These are phyloP conservation scores for Umbelopsis sp. DNA, from an alignment of 192 early-diverging fungal genomes.

Conservation along the genomic window DNA sequence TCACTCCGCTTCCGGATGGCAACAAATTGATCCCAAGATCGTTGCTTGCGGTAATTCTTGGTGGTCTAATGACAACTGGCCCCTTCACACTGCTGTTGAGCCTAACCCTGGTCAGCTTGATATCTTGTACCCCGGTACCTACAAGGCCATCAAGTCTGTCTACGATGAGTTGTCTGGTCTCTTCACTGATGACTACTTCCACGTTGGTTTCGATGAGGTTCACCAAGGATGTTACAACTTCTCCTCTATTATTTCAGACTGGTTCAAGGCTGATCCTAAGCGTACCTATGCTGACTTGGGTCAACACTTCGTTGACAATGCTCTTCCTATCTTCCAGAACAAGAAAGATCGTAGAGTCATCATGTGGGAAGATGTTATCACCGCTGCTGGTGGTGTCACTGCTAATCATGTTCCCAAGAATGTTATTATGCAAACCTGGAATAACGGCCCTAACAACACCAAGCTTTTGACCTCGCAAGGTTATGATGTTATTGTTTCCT, in stretches of 20 bases:
- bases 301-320: conserved; percentile 55
- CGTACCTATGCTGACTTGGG: conserved; percentile 35
- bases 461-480: conserved; percentile 59
- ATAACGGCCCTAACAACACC: conserved; percentile 50
- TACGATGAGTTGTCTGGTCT: conserved; percentile 59
- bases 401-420: conserved; percentile 47
- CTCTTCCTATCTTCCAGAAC: conserved; percentile 47
- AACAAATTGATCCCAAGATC: conserved; percentile 27
- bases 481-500: conserved; percentile 60
- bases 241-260: conserved; percentile 42
- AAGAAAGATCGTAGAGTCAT: conserved; percentile 52
- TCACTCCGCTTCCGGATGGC: conserved; percentile 50
- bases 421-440: conserved; percentile 68
- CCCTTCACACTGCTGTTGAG: conserved; percentile 53
- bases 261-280: conserved; percentile 18
- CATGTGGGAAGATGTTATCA: conserved; percentile 75
- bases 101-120: conserved; percentile 83
- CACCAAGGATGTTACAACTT: conserved; percentile 67
- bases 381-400: conserved; percentile 46
- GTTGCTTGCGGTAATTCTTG: conserved; percentile 38
- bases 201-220: conserved; percentile 75
- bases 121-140: conserved; percentile 58
- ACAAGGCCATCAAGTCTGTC: conserved; percentile 55
- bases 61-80: conserved; percentile 48
- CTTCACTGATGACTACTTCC: conserved; percentile 69